Evolutionary conservation across 805 yeast genomes (phyloP).

Genomic region (Kodamaea nitidulidarum): DNA sequence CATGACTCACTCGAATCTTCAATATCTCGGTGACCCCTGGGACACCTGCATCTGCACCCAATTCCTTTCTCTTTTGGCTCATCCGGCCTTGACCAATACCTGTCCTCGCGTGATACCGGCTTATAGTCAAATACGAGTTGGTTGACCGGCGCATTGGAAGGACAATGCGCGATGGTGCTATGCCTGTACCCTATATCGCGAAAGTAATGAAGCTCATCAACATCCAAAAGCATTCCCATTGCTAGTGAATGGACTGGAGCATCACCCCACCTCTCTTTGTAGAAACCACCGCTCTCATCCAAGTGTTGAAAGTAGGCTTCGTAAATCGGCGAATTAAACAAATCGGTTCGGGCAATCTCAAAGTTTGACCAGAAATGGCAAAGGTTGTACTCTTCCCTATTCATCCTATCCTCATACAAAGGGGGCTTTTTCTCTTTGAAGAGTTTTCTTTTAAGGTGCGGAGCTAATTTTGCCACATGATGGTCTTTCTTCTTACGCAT

Average conservation of each 20-base stretch:
- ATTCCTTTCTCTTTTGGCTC: conserved; percentile 43
- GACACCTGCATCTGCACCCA: conserved; percentile 89
- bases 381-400: conserved; percentile 65
- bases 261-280: conserved; percentile 92
- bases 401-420: conserved; percentile 52
- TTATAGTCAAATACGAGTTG: conserved; percentile 43
- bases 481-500: conserved; percentile 10
- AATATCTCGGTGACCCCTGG: conserved; percentile 25
- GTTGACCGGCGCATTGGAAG: conserved; percentile 46
- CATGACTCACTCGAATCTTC: conserved; percentile 18
- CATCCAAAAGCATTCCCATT: conserved; percentile 65
- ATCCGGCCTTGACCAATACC: conserved; percentile 34
- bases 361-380: conserved; percentile 92
- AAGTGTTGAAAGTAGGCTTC: conserved; percentile 56
- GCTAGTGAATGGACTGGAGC: conserved; percentile 87
- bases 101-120: conserved; percentile 17
- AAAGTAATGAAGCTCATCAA: conserved; percentile 74
- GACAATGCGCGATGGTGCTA: conserved; percentile 80
- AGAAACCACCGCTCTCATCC: conserved; percentile 73
- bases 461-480: not conserved
- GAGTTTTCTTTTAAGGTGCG: conserved; percentile 6
- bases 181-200: conserved; percentile 78
- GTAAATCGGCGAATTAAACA: conserved; percentile 66
- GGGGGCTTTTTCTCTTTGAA: conserved; percentile 14
- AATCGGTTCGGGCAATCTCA: conserved; percentile 81